These are phyloP conservation scores for Mediolabrus comicus DNA, from an alignment of 108 stramenopile species.

Conservation along the genomic window DNA sequence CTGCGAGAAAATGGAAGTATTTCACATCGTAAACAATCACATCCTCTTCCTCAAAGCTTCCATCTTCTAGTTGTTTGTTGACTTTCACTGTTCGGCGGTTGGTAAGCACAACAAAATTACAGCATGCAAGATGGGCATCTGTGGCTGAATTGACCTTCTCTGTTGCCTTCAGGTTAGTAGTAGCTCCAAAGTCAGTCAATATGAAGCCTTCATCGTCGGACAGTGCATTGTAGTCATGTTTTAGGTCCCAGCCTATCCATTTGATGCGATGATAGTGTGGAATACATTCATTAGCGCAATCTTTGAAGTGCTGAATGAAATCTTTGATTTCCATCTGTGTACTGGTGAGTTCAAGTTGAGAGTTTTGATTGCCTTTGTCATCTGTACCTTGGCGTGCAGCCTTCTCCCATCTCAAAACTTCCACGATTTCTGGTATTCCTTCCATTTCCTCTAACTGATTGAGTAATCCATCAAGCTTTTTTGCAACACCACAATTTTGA, in stretches of 20 bases:
- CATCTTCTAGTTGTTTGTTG: neutral
- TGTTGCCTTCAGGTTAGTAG: neutral
- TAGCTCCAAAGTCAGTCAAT: constrained; percentile 19
- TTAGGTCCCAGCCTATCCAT: constrained; percentile 2
- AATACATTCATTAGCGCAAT: neutral
- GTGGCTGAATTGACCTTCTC: constrained; percentile 17
- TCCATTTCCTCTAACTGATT: neutral
- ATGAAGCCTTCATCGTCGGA: neutral
- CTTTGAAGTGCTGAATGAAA: neutral
- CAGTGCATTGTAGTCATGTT: constrained; percentile 6
- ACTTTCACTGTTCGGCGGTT: neutral
- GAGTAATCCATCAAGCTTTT: neutral
- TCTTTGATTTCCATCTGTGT: neutral
- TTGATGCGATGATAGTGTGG: constrained; percentile 15
- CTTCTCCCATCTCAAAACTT: constrained; percentile 8
- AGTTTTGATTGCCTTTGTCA: constrained; percentile 11
- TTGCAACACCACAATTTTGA: neutral
- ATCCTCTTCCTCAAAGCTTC: neutral
- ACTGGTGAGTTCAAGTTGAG: constrained; percentile 5
- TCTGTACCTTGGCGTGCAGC: constrained; percentile 3
- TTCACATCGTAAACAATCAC: neutral
- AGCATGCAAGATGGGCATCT: neutral
- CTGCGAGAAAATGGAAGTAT: constrained; percentile 1
- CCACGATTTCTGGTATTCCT: neutral
- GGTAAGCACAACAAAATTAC: constrained; percentile 13